Base-by-base conservation (phyloP, 2,329 filamentous ascomycete species). In the Ophiostoma fasciatum region DNA sequence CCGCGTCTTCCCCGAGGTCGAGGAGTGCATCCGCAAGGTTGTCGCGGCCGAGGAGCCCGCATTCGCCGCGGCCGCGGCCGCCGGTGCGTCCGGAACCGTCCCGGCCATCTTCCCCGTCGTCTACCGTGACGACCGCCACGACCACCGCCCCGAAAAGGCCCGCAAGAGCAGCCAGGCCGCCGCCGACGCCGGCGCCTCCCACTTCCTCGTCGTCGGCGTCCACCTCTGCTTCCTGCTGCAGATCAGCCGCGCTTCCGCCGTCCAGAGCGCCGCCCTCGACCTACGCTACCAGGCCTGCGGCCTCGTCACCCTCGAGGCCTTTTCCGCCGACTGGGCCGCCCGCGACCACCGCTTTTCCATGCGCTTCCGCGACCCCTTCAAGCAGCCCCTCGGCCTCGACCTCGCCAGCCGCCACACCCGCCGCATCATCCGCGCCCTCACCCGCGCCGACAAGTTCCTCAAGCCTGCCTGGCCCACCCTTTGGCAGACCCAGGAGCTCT, bases 401-500 rank as follows among this genome's bases (percentile, higher is more conserved):
- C 58, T 73, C 15, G 64, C 68, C 10, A 73, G 68, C 45, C 57
- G 64, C 19, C 61, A 67, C 46, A 68, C 69, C 46, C 60, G 66
- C 21, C 63, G 60, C 27, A 67, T 73, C 31, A 64, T 72, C 31
- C 62, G 65, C 35, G 66, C 61, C 2, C 55, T 74, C 22, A 66
- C 66, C 38, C 68, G 63, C 37, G 61, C 62, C 20, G 69, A 74
- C 46, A 63, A 67, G 26, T 66, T 63, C 37, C 51, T 74, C 30
- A 72, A 71, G 47, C 69, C 69, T 0, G 66, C 65, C 39, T 74
- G 69, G 69, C 69, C 69, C 9, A 62, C 68, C 35, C 56, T 66
- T 26, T 62, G 69, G 51, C 69, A 71, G 43, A 61, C 63, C 25
- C 37, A 43, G 28, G 39, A 63, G 44, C 61, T 71, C 4, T 72